These are phyloP conservation scores for Saprolegnia diclina DNA, from an alignment of 352 stramenopile genomes.

Conservation along the genomic window DNA sequence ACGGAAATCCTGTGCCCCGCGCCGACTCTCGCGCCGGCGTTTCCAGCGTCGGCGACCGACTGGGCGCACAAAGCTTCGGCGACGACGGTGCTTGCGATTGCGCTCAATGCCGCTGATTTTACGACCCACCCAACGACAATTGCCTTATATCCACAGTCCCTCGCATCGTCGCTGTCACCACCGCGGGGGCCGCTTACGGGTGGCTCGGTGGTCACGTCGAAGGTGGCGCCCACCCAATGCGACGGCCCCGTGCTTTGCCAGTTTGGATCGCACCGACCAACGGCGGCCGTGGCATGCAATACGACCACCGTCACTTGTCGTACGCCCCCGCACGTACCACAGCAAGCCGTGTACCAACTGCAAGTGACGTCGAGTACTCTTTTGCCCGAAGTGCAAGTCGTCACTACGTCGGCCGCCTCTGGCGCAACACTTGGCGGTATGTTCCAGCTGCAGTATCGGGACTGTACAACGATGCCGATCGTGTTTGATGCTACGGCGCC, in stretches of 20 bases:
- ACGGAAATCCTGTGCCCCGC: slow-evolving; percentile 12
- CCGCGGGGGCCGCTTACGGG: neutral
- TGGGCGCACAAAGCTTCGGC: slow-evolving; percentile 1
- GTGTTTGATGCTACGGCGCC: neutral
- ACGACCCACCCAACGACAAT: neutral
- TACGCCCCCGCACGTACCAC: neutral
- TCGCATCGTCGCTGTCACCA: neutral
- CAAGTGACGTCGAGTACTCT: slow-evolving; percentile 15
- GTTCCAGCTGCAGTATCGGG: neutral
- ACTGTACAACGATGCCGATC: neutral
- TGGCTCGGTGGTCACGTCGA: slow-evolving; percentile 3
- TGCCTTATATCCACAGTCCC: neutral
- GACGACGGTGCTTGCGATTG: neutral
- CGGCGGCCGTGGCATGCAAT: neutral
- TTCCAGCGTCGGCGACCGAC: neutral
- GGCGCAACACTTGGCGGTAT: neutral
- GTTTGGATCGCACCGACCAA: slow-evolving; percentile 11
- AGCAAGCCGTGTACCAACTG: slow-evolving; percentile 16
- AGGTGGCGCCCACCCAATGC: neutral
- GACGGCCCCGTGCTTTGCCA: neutral
- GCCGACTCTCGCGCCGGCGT: neutral
- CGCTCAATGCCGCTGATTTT: slow-evolving; percentile 15
- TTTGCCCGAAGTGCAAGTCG: slow-evolving; percentile 8
- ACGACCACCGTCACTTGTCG: neutral
- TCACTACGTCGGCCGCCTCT: slow-evolving; percentile 1